Conservation (phyloP, 2,329 filamentous ascomycete genomes). For the Ascosphaera aggregata region DNA sequence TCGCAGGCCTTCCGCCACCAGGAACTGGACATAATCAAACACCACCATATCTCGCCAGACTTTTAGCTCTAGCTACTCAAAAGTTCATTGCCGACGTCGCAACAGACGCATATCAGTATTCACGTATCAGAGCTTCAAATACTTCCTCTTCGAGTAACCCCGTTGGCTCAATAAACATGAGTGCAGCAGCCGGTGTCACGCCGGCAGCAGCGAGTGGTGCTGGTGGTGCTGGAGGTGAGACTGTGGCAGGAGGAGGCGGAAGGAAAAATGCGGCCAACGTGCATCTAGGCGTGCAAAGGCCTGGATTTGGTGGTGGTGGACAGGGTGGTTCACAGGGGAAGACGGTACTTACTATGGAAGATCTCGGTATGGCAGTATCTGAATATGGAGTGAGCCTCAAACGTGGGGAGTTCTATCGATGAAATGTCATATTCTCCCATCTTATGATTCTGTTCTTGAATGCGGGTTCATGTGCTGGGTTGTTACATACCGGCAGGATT, state of each 20-base stretch:
- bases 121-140: slow-evolving; percentile 80
- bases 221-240: slow-evolving; percentile 17
- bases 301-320: slow-evolving; percentile 69
- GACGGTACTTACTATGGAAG: slow-evolving; percentile 95
- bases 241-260: slow-evolving; percentile 22
- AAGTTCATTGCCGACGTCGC: slow-evolving; percentile 98
- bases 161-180: slow-evolving; percentile 62
- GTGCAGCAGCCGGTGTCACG: slow-evolving; percentile 27
- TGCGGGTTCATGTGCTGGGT: too few species aligned
- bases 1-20: slow-evolving; percentile 79
- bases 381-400: slow-evolving; percentile 98
- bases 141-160: slow-evolving; percentile 71
- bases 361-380: slow-evolving; percentile 89
- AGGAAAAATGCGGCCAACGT: slow-evolving; percentile 26
- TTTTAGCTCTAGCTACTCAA: slow-evolving; percentile 91
- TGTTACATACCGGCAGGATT: too few species aligned
- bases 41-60: slow-evolving; percentile 64
- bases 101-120: slow-evolving; percentile 94
- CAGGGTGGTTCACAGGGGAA: slow-evolving; percentile 63
- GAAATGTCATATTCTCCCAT: too few species aligned
- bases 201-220: slow-evolving; percentile 26
- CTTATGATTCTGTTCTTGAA: too few species aligned
- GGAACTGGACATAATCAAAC: slow-evolving; percentile 54
- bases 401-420: slow-evolving; percentile 91
- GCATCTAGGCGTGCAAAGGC: slow-evolving; percentile 48